Evolutionary conservation across 345 rosid genomes (phyloP), one percentile per base, ranked within the genome.

Genomic region (Bretschneidera sinensis): DNA sequence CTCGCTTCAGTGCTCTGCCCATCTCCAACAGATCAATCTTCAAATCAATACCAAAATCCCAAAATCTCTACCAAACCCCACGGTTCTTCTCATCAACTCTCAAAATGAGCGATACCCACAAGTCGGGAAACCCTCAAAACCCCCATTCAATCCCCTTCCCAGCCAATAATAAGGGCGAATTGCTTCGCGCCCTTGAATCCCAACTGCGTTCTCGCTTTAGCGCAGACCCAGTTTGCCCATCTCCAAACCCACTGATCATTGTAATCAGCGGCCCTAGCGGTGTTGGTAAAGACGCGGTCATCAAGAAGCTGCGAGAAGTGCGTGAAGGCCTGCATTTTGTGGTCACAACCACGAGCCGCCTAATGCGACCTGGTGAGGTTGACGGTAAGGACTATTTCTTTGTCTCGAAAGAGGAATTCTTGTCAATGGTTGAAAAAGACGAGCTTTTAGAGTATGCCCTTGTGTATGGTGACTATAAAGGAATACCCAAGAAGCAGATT

Each of bases 191-290:
- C 56, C 86, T 92, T 15, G 97, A 92, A 64, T 70, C 81, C 51
- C 76, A 94, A 0, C 14, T 84, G 55, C 85, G 88, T 15, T 81
- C 84, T 17, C 58, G 80, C 6, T 87, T 92, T 65, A 70, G 64
- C 33, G 4, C 57, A 0, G 62, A 73, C 47, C 87, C 94, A 0
- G 68, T 75, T 24, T 28, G 55, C 67, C 94, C 86, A 1, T 28
- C 74, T 7, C 89, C 91, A 17, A 78, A 70, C 33, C 91, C 95
- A 55, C 51, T 89, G 66, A 55, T 92, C 58, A 72, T 89, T 24
- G 97, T 92, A 4, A 81, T 92, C 21, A 82, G 94, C 24, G 97
- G 98, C 9, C 96, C 98, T 0, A 89, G 97, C 48, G 96, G 98
- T 21, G 98, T 87, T 0, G 98, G 98, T 13, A 92, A 92, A 75